Evolutionary conservation across 1,284 basidiomycete species (phyloP).

Genomic region (Cryptococcus hybrid): DNA sequence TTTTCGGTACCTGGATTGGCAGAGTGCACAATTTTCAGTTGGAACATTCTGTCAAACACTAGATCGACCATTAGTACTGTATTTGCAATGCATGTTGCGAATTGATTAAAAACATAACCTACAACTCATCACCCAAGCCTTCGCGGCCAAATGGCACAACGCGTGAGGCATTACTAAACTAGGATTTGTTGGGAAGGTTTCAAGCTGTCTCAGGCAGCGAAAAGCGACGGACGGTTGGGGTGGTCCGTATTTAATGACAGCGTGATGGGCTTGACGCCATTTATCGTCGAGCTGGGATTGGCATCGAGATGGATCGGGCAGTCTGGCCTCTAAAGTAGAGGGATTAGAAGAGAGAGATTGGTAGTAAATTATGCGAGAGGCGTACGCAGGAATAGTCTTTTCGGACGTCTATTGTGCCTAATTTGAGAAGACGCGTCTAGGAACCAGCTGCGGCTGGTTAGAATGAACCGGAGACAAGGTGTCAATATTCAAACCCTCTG

Average conservation of each 20-base stretch:
- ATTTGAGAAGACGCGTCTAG: conserved; percentile 87
- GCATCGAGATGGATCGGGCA: conserved; percentile 76
- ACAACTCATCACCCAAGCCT: conserved; percentile 79
- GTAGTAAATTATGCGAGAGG: conserved; percentile 3
- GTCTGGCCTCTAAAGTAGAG: conserved; percentile 61
- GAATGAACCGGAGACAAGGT: neutral
- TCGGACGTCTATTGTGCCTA: conserved; percentile 77
- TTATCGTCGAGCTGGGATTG: conserved; percentile 89
- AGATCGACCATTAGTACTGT: neutral
- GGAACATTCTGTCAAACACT: conserved; percentile 92
- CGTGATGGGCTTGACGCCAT: conserved; percentile 82
- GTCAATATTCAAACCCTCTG: neutral
- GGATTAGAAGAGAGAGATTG: conserved; percentile 1
- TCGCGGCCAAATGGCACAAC: conserved; percentile 80
- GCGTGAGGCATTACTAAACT: conserved; percentile 87
- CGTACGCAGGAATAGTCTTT: conserved; percentile 59
- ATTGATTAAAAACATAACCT: conserved; percentile 38
- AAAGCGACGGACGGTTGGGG: conserved; percentile 38
- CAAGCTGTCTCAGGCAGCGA: conserved; percentile 29
- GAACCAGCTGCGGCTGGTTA: conserved; percentile 78
- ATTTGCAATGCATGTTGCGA: neutral
- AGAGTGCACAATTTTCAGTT: conserved; percentile 33
- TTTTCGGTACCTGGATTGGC: conserved; percentile 43
- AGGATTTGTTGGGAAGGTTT: conserved; percentile 72
- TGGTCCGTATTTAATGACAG: conserved; percentile 78